A percentile compares a stretch with the other conserved stretches of the same genome.
Conservation (phyloP, 805 yeast genomes). For the Zygoascus bituminiphila region DNA sequence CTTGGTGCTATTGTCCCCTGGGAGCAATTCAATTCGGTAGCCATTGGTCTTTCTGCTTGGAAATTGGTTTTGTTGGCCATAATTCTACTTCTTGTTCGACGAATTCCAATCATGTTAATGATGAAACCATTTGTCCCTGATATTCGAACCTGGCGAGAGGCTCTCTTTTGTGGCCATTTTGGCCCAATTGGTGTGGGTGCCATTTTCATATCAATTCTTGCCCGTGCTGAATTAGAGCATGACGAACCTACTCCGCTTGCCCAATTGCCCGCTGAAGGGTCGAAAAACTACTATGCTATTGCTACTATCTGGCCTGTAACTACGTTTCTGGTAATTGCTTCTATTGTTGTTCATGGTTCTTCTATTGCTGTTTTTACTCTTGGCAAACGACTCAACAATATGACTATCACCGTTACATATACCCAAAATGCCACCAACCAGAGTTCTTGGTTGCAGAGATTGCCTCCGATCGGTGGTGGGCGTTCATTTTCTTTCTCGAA, state of each 20-base stretch:
- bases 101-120: constrained; percentile 73
- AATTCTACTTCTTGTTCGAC: constrained; percentile 62
- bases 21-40: constrained; percentile 58
- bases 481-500: constrained; percentile 76
- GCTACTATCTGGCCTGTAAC: constrained; percentile 75
- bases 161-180: constrained; percentile 87
- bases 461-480: constrained; percentile 65
- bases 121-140: constrained; percentile 79
- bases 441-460: constrained; percentile 73
- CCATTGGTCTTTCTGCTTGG: constrained; percentile 67
- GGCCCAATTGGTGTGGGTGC: constrained; percentile 98
- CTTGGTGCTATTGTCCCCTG: constrained; percentile 90
- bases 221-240: constrained; percentile 62
- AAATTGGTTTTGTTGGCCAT: constrained; percentile 67
- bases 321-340: constrained; percentile 69
- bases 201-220: constrained; percentile 71
- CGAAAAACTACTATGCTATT: constrained; percentile 50
- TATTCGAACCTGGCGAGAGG: constrained; percentile 87
- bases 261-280: constrained; percentile 37
- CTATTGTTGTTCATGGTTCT: constrained; percentile 85
- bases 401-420: constrained; percentile 87
- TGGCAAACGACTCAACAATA: constrained; percentile 83
- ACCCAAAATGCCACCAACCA: constrained; percentile 60
- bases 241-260: constrained; percentile 50
- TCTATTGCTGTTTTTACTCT: constrained; percentile 70